Evolutionary conservation across 352 stramenopile species (phyloP).

Genomic region (Pythium myriotylum): DNA sequence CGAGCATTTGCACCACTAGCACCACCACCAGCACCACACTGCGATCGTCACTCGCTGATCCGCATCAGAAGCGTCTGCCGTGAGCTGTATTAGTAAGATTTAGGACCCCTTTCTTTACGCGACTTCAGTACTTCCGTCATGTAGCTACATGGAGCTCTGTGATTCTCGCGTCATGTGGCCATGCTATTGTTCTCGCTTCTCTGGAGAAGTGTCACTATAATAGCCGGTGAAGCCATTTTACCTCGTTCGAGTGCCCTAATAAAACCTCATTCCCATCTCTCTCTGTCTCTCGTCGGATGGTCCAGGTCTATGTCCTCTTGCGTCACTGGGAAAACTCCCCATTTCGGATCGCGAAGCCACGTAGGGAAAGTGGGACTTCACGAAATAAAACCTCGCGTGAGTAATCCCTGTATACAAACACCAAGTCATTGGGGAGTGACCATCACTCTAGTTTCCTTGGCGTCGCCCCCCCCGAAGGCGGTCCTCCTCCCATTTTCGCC

Average conservation of each 20-base stretch:
- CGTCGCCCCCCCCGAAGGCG: constrained; percentile 10
- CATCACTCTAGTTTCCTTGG: constrained; percentile 25
- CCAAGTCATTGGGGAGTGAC: constrained; percentile 20
- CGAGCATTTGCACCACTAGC: not conserved
- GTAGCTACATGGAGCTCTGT: too few relatives aligned
- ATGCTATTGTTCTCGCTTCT: too few relatives aligned
- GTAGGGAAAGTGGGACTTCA: not conserved
- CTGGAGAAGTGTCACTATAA: not conserved
- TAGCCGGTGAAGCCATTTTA: not conserved
- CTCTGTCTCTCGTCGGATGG: constrained; percentile 8
- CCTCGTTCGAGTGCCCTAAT: constrained; percentile 6
- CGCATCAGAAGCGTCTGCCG: too few relatives aligned
- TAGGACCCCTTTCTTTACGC: not conserved
- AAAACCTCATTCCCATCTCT: constrained; percentile 9
- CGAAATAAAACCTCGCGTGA: constrained; percentile 20
- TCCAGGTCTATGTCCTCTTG: not conserved
- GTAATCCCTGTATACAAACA: constrained; percentile 3
- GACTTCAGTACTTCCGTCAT: not conserved
- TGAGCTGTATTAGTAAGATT: constrained; percentile 1
- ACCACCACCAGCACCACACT: not conserved
- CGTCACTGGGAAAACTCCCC: not conserved
- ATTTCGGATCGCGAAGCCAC: constrained; percentile 4
- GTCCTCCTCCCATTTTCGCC: constrained; percentile 14
- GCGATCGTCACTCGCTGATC: not conserved
- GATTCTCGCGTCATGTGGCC: too few relatives aligned